Percentiles rank a stretch among this genome's conserved stretches.
Evolutionary conservation across 2,329 filamentous ascomycete genomes (phyloP).

Genomic region (Sporothrix pallida): DNA sequence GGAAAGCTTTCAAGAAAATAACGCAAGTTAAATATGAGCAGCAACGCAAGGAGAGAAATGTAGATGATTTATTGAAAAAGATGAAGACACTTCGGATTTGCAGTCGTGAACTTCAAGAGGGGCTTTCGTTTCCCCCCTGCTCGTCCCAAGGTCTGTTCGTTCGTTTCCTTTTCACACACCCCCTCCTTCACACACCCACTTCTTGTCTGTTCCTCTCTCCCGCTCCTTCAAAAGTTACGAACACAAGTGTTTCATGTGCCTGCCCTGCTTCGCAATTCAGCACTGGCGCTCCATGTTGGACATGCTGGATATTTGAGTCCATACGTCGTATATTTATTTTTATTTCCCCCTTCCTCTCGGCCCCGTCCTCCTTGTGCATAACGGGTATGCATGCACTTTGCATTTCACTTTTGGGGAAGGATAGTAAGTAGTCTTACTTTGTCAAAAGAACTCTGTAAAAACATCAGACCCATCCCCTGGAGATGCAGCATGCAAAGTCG

Average conservation of each 20-base stretch:
- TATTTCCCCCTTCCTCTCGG: not conserved
- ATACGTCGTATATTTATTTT: not conserved
- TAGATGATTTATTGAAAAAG: not conserved
- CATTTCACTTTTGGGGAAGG: not conserved
- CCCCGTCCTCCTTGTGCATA: not conserved
- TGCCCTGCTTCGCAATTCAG: not conserved
- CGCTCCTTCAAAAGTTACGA: not conserved
- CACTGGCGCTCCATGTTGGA: too few relatives aligned
- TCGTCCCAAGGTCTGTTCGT: conserved; percentile 18
- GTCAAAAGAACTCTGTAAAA: not conserved
- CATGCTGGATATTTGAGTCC: too few relatives aligned
- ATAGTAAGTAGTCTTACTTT: too few relatives aligned
- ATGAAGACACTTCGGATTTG: not conserved
- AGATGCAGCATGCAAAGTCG: conserved; percentile 15
- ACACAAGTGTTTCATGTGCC: conserved; percentile 26
- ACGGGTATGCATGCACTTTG: conserved; percentile 25
- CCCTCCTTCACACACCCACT: conserved; percentile 19
- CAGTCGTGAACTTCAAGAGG: not conserved
- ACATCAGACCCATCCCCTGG: not conserved
- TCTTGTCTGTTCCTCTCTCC: not conserved
- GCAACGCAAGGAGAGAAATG: conserved; percentile 10
- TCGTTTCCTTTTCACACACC: not conserved
- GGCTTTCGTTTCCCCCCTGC: not conserved
- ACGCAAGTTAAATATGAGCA: not conserved
- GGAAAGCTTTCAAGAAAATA: not conserved